phyloP scores from a whole-genome alignment of 2,329 filamentous ascomycete genomes.

The Plenodomus biglobosus region DNA sequence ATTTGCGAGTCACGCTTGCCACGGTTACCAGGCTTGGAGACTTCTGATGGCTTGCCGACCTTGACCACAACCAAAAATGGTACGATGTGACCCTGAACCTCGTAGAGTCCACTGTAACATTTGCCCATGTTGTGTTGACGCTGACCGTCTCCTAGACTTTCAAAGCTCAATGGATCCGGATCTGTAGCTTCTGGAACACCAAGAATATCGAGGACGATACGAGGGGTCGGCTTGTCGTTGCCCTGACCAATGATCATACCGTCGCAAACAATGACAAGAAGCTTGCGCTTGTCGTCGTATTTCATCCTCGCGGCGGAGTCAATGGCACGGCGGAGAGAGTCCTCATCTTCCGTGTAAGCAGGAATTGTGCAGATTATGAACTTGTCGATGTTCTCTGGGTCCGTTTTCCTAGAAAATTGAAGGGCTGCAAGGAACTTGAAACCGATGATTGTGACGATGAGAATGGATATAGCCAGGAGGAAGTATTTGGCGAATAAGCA shows the following conservation, averaged over 20 bases:
- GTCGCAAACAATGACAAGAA: conserved; percentile 89
- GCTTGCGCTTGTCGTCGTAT: conserved; percentile 97
- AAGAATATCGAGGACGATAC: conserved; percentile 95
- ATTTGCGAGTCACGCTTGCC: conserved; percentile 99
- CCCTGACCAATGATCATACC: conserved; percentile 99
- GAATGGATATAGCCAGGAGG: conserved; percentile 77
- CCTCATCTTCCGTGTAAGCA: conserved; percentile 97
- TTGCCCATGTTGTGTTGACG: conserved; percentile 99
- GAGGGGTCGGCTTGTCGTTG: conserved; percentile 91
- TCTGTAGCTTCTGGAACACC: conserved; percentile 92
- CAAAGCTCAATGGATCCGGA: conserved; percentile 93
- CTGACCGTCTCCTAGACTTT: conserved; percentile 90
- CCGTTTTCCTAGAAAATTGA: conserved; percentile 87
- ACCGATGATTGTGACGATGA: conserved; percentile 78
- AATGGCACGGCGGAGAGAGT: conserved; percentile 92
- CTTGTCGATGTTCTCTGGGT: conserved; percentile 96
- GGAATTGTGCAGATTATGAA: conserved; percentile 98
- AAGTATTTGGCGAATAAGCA: conserved; percentile 92
- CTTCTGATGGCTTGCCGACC: conserved; percentile 82
- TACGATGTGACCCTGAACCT: conserved; percentile 96
- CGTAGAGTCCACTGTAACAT: conserved; percentile 95
- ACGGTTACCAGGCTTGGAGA: conserved; percentile 79
- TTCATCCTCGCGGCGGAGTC: conserved; percentile 94
- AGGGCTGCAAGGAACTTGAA: conserved; percentile 98
- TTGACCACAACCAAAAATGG: conserved; percentile 97